Conservation (phyloP, 208 protist genomes). For the Wallacemonas rigidus region DNA sequence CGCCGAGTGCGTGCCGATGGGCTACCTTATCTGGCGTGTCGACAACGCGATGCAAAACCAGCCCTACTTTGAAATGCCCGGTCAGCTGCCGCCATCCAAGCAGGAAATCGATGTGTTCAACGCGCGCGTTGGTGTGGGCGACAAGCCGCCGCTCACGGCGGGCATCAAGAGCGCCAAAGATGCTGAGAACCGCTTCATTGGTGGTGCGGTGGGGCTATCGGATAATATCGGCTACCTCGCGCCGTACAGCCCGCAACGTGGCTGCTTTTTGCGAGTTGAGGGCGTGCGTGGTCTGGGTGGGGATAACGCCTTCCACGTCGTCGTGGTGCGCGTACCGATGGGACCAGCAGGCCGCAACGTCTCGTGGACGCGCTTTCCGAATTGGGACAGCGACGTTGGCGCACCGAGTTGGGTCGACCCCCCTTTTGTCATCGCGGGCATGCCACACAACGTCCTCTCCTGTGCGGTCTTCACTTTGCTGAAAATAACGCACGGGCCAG, state of each 20-base stretch:
- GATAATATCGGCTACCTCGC: slow-evolving; percentile 46
- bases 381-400: slow-evolving; percentile 65
- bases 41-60: slow-evolving; percentile 32
- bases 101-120: slow-evolving; percentile 47
- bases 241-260: slow-evolving; percentile 53
- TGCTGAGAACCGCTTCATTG: slow-evolving; percentile 40
- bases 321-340: slow-evolving; percentile 35
- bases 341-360: slow-evolving; percentile 22
- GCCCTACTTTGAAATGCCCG: slow-evolving; percentile 50
- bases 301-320: slow-evolving; percentile 47
- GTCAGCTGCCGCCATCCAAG: slow-evolving; percentile 50
- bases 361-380: slow-evolving; percentile 43
- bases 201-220: slow-evolving; percentile 17
- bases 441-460: slow-evolving; percentile 28
- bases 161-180: slow-evolving; percentile 27
- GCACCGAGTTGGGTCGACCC: slow-evolving; percentile 57
- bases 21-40: slow-evolving; percentile 63
- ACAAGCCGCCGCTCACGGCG: slow-evolving; percentile 6
- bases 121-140: slow-evolving; percentile 6
- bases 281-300: slow-evolving; percentile 53
- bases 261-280: slow-evolving; percentile 61
- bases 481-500: slow-evolving; percentile 32
- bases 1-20: slow-evolving; percentile 46
- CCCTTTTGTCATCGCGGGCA: slow-evolving; percentile 40
- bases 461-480: slow-evolving; percentile 58